phyloP scores from a whole-genome alignment of 1,284 basidiomycete genomes.

The Microbotryomycetes sp. region DNA sequence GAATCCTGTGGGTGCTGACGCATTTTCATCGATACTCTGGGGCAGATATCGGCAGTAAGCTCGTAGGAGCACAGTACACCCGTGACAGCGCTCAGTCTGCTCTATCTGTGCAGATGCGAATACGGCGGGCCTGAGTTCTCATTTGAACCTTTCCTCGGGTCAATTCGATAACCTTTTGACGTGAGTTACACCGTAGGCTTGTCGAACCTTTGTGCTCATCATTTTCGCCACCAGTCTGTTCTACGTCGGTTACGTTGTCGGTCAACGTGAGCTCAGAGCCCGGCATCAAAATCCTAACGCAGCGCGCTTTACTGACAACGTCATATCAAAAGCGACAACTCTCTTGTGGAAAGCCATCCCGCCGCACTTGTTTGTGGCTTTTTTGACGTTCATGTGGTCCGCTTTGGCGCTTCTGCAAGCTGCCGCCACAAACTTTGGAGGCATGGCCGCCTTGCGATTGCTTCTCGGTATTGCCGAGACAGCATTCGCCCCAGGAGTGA shows the following conservation, averaged over 20 bases:
- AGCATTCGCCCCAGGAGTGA: conserved; percentile 35
- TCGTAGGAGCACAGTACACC: background rate
- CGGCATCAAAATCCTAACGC: no score
- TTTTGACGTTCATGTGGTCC: conserved; percentile 36
- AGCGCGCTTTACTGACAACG: no score
- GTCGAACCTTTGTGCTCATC: background rate
- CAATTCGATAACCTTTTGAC: conserved; percentile 38
- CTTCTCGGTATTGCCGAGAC: conserved; percentile 36
- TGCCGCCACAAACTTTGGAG: conserved; percentile 30
- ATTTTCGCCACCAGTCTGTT: background rate
- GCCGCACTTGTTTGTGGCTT: conserved; percentile 31
- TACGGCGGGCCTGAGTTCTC: conserved; percentile 28
- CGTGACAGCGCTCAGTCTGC: background rate
- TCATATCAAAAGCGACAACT: conserved; percentile 15
- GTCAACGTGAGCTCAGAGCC: conserved; percentile 2
- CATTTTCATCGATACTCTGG: background rate
- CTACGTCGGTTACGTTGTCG: conserved; percentile 35
- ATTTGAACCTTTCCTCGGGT: conserved; percentile 28
- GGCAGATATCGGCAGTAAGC: conserved; percentile 19
- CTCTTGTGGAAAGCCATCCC: conserved; percentile 35
- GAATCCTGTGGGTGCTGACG: background rate
- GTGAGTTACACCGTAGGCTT: conserved; percentile 16
- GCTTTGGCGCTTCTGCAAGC: conserved; percentile 31
- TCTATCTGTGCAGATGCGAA: conserved; percentile 13
- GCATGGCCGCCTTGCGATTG: conserved; percentile 35